phyloP scores from a whole-genome alignment of 257 asterid genomes.

The Primulina eburnea region DNA sequence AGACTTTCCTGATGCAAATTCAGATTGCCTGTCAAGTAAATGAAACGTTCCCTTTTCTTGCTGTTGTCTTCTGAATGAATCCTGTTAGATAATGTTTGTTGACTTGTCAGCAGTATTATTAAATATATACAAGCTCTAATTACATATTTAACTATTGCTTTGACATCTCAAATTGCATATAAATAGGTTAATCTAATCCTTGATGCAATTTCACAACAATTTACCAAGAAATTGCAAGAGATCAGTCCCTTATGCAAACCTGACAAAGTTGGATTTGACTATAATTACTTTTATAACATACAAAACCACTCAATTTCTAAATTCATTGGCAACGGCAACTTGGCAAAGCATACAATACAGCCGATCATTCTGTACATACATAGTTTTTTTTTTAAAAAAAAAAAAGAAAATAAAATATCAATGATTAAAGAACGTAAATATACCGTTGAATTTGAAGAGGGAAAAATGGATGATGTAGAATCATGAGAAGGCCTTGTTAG shows the following conservation, averaged over 20 bases:
- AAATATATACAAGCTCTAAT: background rate
- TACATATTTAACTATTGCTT: background rate
- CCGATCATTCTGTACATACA: too few species aligned
- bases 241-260: background rate
- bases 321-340: background rate
- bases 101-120: slow-evolving; percentile 10
- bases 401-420: background rate
- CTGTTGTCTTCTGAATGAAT: slow-evolving; percentile 35
- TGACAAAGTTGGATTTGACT: background rate
- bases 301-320: background rate
- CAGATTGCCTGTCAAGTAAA: slow-evolving; percentile 31
- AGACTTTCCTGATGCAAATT: slow-evolving; percentile 26
- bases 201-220: background rate
- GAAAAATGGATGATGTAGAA: slow-evolving; percentile 37
- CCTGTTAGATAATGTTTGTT: slow-evolving; percentile 35
- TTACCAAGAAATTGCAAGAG: background rate
- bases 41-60: slow-evolving; percentile 30
- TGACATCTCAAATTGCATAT: slow-evolving; percentile 3
- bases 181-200: background rate
- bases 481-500: slow-evolving; percentile 34
- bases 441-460: slow-evolving; percentile 34
- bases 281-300: too few species aligned
- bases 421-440: background rate
- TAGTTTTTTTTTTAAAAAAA: too few species aligned
- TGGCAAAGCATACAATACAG: background rate